These are phyloP conservation scores for Saccharomyces jurei DNA, from an alignment of 805 yeast genomes.

Conservation along the genomic window DNA sequence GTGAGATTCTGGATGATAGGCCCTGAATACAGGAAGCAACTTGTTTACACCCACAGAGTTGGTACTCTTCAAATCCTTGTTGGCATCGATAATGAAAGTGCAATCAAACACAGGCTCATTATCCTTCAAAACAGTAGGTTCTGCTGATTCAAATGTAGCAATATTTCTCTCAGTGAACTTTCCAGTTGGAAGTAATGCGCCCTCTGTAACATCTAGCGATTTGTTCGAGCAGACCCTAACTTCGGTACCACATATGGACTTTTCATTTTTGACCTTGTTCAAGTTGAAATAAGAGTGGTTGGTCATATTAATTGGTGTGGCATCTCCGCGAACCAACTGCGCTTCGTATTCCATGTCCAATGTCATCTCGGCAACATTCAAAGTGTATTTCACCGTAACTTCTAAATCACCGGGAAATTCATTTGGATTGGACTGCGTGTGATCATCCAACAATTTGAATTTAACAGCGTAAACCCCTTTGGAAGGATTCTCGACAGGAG, in stretches of 20 bases:
- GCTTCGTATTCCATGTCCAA: constrained; percentile 42
- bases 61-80: constrained; percentile 15
- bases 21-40: constrained; percentile 35
- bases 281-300: constrained; percentile 59
- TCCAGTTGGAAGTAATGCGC: constrained; percentile 40
- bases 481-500: constrained; percentile 34
- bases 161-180: constrained; percentile 23
- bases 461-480: constrained; percentile 28
- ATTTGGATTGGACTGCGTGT: constrained; percentile 32
- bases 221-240: constrained; percentile 33
- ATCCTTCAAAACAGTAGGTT: constrained; percentile 24
- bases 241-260: constrained; percentile 33
- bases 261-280: constrained; percentile 24
- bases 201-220: constrained; percentile 36
- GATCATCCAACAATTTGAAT: constrained; percentile 38
- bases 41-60: constrained; percentile 40
- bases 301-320: constrained; percentile 49
- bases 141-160: constrained; percentile 19
- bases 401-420: constrained; percentile 57
- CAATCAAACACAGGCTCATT: constrained; percentile 37
- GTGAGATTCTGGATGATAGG: constrained; percentile 39
- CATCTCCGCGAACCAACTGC: constrained; percentile 22
- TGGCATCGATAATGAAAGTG: constrained; percentile 37
- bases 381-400: constrained; percentile 39
- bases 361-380: constrained; percentile 29